Evolutionary conservation across 805 yeast species (phyloP).

Genomic region (Kodamaea neixiangensis): DNA sequence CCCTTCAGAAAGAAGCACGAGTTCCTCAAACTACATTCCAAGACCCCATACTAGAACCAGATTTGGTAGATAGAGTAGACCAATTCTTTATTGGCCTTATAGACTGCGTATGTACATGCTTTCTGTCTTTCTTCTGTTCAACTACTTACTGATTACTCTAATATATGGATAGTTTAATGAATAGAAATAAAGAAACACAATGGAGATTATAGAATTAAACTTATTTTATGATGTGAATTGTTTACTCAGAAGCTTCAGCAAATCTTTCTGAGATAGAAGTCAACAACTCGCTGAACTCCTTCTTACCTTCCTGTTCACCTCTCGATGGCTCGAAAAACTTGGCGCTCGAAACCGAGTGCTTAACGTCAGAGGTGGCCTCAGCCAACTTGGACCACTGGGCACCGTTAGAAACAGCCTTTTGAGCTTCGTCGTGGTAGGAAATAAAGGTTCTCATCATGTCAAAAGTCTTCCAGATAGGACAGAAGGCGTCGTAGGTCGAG

Average conservation of each 20-base stretch:
- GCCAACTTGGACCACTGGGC: constrained; percentile 91
- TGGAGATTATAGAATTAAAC: constrained; percentile 15
- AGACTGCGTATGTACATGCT: constrained; percentile 3
- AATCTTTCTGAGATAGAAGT: constrained; percentile 82
- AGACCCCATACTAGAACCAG: background rate
- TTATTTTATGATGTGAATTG: constrained; percentile 4
- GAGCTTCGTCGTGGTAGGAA: constrained; percentile 94
- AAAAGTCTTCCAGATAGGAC: constrained; percentile 98
- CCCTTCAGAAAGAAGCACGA: constrained; percentile 11
- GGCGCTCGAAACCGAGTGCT: constrained; percentile 90
- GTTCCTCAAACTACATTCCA: background rate
- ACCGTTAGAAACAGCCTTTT: constrained; percentile 92
- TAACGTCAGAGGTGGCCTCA: constrained; percentile 87
- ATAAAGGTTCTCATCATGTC: constrained; percentile 97
- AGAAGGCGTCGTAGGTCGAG: constrained; percentile 96
- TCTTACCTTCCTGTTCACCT: constrained; percentile 78
- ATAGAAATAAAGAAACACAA: constrained; percentile 12
- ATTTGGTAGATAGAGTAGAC: constrained; percentile 6
- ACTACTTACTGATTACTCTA: background rate
- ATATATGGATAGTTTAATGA: constrained; percentile 7
- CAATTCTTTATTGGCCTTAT: constrained; percentile 3
- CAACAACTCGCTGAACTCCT: constrained; percentile 76
- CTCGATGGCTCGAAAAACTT: constrained; percentile 94
- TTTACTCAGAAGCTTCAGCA: constrained; percentile 90
- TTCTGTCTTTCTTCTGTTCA: background rate